Conservation (phyloP, 176 grass and related monocot species). For the Musa itinerans region DNA sequence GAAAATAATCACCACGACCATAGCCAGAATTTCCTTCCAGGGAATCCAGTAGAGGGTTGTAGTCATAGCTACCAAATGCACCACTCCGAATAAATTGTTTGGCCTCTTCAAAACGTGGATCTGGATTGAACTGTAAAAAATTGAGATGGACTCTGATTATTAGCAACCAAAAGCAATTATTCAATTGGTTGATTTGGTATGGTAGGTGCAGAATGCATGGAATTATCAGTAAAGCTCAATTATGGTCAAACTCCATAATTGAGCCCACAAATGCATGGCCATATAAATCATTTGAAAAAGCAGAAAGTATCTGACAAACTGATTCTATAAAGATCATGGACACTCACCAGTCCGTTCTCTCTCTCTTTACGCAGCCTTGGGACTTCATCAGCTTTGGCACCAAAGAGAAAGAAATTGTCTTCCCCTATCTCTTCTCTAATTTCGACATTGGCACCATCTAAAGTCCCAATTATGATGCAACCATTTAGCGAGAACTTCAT, state of each 20-base stretch:
- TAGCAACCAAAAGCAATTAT: not conserved
- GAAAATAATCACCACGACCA: constrained; percentile 95
- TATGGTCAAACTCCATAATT: no score
- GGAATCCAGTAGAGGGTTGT: constrained; percentile 79
- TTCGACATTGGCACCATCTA: constrained; percentile 98
- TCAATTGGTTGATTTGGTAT: not conserved
- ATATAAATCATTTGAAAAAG: not conserved
- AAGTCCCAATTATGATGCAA: constrained; percentile 89
- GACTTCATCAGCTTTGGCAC: constrained; percentile 88
- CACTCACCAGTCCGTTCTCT: constrained; percentile 70
- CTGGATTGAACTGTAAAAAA: constrained; percentile 70
- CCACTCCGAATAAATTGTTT: constrained; percentile 67
- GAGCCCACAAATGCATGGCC: not conserved
- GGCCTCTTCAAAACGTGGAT: constrained; percentile 89
- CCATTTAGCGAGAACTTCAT: constrained; percentile 99
- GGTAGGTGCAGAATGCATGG: not conserved
- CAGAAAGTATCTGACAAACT: not conserved
- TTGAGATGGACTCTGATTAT: constrained; percentile 23
- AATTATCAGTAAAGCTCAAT: not conserved
- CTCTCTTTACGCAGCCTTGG: constrained; percentile 81
- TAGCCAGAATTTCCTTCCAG: constrained; percentile 67
- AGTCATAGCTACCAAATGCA: constrained; percentile 79
- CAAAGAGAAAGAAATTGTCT: constrained; percentile 96
- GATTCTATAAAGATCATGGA: not conserved
- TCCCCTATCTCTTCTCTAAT: constrained; percentile 96